Evolutionary conservation across 345 rosid genomes (phyloP).

Genomic region (Iberis pinnata): DNA sequence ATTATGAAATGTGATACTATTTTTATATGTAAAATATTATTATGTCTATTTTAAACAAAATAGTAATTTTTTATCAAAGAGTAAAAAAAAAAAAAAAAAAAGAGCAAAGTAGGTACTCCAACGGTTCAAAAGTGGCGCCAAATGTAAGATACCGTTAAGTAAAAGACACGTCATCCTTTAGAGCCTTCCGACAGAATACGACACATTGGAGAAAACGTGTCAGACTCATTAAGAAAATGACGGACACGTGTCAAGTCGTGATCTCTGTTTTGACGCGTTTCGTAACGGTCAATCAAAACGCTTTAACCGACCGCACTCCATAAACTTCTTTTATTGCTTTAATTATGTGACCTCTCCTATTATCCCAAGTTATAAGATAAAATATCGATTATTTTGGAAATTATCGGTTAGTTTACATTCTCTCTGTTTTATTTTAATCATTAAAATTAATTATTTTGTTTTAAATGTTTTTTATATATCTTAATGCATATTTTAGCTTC

Average conservation of each 20-base stretch:
- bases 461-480: no score
- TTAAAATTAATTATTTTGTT: no score
- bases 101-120: constrained; percentile 11
- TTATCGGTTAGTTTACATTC: no score
- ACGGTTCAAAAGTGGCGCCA: constrained; percentile 31
- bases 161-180: constrained; percentile 20
- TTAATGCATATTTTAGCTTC: no score
- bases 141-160: constrained; percentile 24
- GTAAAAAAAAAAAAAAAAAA: not conserved
- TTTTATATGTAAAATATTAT: no score
- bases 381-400: no score
- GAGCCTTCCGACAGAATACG: constrained; percentile 21
- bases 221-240: constrained; percentile 9
- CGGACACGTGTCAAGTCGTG: constrained; percentile 14
- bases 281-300: constrained; percentile 27
- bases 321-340: constrained; percentile 20
- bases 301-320: constrained; percentile 31
- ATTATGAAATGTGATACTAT: no score
- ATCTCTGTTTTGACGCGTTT: constrained; percentile 25
- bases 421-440: no score
- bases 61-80: no score
- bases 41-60: no score
- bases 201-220: constrained; percentile 29
- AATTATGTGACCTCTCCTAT: constrained; percentile 1
- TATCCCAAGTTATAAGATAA: not conserved